phyloP scores from a whole-genome alignment of 495 filamentous ascomycete species.

The Neurospora intermedia region DNA sequence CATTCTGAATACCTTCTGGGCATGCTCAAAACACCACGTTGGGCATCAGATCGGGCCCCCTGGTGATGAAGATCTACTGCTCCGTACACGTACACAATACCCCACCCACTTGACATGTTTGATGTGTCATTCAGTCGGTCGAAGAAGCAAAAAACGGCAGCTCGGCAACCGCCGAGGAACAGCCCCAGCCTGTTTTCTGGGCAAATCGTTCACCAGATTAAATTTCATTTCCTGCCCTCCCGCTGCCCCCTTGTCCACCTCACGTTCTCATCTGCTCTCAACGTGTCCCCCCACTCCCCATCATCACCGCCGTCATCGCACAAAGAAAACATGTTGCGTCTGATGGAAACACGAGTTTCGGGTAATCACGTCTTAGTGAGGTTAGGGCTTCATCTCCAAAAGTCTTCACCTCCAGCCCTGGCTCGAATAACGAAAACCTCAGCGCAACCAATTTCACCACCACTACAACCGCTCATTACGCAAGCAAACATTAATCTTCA shows the following conservation, averaged over 20 bases:
- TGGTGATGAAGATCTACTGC: not conserved
- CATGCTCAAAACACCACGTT: not conserved
- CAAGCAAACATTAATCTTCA: not conserved
- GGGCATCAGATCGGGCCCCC: not conserved
- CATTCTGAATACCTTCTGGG: not conserved
- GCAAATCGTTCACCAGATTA: not conserved
- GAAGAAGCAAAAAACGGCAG: not conserved
- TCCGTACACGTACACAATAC: not conserved
- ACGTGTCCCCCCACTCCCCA: not conserved
- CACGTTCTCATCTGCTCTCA: not conserved
- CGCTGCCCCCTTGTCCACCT: not conserved
- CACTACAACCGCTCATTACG: not conserved
- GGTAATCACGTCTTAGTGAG: not conserved
- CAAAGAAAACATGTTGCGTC: not conserved
- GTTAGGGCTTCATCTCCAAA: not conserved
- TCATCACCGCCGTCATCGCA: not conserved
- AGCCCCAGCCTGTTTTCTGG: not conserved
- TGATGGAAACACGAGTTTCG: not conserved
- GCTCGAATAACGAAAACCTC: not conserved
- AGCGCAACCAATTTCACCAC: not conserved
- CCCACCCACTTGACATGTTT: not conserved
- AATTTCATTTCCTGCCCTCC: not conserved
- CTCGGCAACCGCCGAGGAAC: not conserved
- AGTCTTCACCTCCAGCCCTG: not conserved
- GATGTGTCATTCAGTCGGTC: not conserved